Evolutionary conservation across 306 rosid genomes (phyloP).

Genomic region (Lagenaria siceraria): DNA sequence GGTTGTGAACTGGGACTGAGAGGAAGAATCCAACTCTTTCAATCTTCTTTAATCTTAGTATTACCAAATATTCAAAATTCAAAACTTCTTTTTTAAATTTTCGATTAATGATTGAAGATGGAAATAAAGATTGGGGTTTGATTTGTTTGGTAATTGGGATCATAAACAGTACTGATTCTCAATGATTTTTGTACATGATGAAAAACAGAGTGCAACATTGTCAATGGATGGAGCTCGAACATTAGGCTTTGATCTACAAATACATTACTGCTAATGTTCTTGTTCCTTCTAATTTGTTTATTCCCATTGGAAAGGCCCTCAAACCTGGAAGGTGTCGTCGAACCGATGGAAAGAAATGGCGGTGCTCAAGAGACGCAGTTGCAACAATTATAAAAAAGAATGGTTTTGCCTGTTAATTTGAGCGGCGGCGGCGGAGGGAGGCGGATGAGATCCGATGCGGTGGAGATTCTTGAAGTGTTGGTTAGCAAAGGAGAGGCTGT

Average conservation of each 20-base stretch:
- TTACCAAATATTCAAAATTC: too few species aligned
- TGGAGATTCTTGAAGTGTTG: conserved; percentile 42
- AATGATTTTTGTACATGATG: not conserved
- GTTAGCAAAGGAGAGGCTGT: conserved; percentile 29
- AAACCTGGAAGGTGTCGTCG: conserved; percentile 97
- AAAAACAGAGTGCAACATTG: not conserved
- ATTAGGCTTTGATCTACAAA: conserved; percentile 92
- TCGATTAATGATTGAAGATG: not conserved
- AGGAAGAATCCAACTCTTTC: too few species aligned
- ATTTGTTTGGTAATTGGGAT: not conserved
- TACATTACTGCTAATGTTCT: conserved; percentile 66
- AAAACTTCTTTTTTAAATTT: too few species aligned
- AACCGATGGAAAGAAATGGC: conserved; percentile 99
- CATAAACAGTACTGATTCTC: not conserved
- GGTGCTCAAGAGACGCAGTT: conserved; percentile 96
- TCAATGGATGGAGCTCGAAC: conserved; percentile 93
- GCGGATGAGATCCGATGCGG: not conserved
- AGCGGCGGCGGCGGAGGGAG: conserved; percentile 26
- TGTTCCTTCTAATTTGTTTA: conserved; percentile 66
- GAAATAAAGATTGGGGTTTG: not conserved
- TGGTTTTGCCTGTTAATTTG: conserved; percentile 46
- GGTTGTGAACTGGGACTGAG: too few species aligned
- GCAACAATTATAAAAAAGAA: too few species aligned
- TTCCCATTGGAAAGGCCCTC: conserved; percentile 70
- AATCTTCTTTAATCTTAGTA: too few species aligned